Percentiles rank a stretch among this genome's conserved stretches.
phyloP scores from a whole-genome alignment of 73 alveolate species.

The Paramecium bursaria region DNA sequence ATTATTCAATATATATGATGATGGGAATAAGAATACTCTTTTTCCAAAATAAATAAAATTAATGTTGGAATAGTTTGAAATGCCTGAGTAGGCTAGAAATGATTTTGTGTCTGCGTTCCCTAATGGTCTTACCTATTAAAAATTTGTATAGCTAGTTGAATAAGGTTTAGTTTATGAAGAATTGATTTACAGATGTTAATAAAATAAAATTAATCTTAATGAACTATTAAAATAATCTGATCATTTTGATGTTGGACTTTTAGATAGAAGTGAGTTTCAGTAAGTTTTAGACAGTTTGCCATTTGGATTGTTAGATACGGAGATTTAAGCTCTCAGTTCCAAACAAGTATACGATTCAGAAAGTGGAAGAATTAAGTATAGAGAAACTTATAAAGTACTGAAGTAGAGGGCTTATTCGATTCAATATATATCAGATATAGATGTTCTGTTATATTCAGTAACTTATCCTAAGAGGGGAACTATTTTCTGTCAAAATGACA shows the following conservation, averaged over 20 bases:
- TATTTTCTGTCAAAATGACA: conserved; percentile 29
- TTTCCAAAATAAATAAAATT: conserved; percentile 10
- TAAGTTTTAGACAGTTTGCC: conserved; percentile 1
- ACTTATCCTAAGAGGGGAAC: conserved; percentile 51
- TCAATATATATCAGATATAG: conserved; percentile 14
- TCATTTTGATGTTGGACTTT: conserved; percentile 24
- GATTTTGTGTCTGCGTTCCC: conserved; percentile 61
- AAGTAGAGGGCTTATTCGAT: background rate
- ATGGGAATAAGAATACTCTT: background rate
- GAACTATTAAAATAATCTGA: conserved; percentile 38
- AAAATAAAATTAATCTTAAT: background rate
- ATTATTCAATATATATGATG: conserved; percentile 41
- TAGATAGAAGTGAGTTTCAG: conserved; percentile 52
- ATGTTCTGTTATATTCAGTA: background rate
- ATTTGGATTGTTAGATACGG: conserved; percentile 46
- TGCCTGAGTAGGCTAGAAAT: background rate
- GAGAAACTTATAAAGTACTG: conserved; percentile 17
- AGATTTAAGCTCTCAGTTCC: background rate
- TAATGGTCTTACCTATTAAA: conserved; percentile 38
- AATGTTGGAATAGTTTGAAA: conserved; percentile 13
- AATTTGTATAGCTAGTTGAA: background rate
- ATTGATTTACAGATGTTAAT: conserved; percentile 40
- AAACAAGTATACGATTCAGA: conserved; percentile 51
- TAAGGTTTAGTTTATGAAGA: conserved; percentile 36
- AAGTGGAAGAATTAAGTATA: conserved; percentile 48